Base-by-base conservation (phyloP, 164 flowering plant species). In the Tinospora cordifolia region DNA sequence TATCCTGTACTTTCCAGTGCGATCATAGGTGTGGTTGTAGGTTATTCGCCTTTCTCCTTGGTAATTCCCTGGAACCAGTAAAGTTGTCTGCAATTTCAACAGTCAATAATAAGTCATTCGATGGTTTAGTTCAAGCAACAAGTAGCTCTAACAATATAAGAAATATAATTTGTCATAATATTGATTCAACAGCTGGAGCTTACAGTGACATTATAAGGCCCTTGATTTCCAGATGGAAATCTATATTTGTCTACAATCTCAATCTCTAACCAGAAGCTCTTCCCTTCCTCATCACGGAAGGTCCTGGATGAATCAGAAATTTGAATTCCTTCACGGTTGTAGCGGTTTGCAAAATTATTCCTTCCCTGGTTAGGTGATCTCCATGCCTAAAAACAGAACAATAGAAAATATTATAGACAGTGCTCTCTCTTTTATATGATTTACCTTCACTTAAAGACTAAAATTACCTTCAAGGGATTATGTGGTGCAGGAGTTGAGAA, bases 231-330 rank as follows among this genome's bases (percentile, higher is more conserved):
- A 22, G 97, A 87, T 12, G 96, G 97, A 68, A 73, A 77, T 74
- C 99, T 85, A 69, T 95, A 82, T 65, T 64, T 81, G 75, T 95
- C 99, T 13, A 90, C 84, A 75, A 95, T 92, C 81, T 95, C 98
- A 69, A 95, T 76, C 75, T 92, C 98, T 77, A 91, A 87, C 98
- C 98, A 95, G 72, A 95, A 95, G 74, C 54, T 77, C 83, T 90
- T 91, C 76, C 99, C 99, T 83, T 92, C 99, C 79, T 95, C 99
- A 47, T 95, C 99, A 22, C 97, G 92, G 84, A 90, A 95, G 68
- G 86, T 77, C 85, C 99, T 88, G 47, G 97, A 91, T 57, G 95
- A 75, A 65, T 75, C 95, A 26, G 87, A 76, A 26, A 88, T 80
- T 75, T 72, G 86, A 36, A 95, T 72, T 11, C 98, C 99, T 83